phyloP scores from a whole-genome alignment of 2,329 filamentous ascomycete species.

The Aspergillus ruber region DNA sequence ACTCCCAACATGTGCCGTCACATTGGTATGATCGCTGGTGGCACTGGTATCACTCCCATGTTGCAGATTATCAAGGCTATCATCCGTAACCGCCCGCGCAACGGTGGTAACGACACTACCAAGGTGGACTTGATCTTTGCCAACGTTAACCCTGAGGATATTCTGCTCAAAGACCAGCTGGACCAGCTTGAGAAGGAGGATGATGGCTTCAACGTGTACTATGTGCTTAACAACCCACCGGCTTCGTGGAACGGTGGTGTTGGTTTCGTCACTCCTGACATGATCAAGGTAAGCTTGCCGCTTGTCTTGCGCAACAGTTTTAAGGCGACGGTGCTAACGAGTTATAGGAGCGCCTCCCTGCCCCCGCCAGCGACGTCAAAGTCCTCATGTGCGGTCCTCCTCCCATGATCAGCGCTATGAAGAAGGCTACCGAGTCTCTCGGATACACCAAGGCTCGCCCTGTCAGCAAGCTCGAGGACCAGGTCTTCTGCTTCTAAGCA shows the following conservation, averaged over 20 bases:
- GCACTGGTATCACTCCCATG: conserved; percentile 98
- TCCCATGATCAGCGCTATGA: conserved; percentile 93
- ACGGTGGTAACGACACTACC: conserved; percentile 69
- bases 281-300: conserved; percentile 65
- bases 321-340: too few species aligned
- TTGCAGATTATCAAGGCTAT: conserved; percentile 91
- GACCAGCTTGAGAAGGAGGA: conserved; percentile 73
- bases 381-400: conserved; percentile 90
- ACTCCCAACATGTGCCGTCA: conserved; percentile 92
- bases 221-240: conserved; percentile 93
- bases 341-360: conserved; percentile 55
- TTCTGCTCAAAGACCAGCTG: conserved; percentile 86
- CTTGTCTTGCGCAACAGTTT: conserved; percentile 16
- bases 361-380: conserved; percentile 81
- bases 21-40: conserved; percentile 97
- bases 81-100: conserved; percentile 62
- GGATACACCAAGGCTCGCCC: conserved; percentile 89
- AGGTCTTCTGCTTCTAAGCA: conserved; percentile 87
- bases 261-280: conserved; percentile 90
- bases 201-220: conserved; percentile 76
- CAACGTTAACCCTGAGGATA: conserved; percentile 89
- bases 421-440: conserved; percentile 85
- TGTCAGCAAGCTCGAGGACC: conserved; percentile 96
- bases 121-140: conserved; percentile 94
- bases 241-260: conserved; percentile 87